Percentiles rank a stretch among this genome's conserved stretches.
Conservation (phyloP, 2,329 filamentous ascomycete species). For the Alternaria sp. region DNA sequence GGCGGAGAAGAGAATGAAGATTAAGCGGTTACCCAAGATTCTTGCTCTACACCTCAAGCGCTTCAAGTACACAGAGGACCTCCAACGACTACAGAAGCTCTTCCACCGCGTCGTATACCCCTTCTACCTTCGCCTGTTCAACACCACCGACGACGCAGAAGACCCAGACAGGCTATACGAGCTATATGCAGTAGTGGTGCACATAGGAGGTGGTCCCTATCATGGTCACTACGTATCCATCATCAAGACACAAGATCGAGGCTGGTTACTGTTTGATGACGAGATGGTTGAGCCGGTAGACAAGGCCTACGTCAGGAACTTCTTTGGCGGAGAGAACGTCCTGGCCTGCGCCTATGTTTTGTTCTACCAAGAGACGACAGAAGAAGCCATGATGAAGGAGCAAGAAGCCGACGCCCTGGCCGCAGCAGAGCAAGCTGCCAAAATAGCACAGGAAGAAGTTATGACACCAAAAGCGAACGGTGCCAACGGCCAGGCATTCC, state of each 20-base stretch:
- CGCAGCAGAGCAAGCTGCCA: slow-evolving; percentile 48
- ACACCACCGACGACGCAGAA: slow-evolving; percentile 93
- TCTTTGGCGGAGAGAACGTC: slow-evolving; percentile 87
- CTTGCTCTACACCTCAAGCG: slow-evolving; percentile 92
- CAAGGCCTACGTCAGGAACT: slow-evolving; percentile 94
- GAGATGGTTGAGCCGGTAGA: slow-evolving; percentile 99
- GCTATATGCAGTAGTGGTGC: slow-evolving; percentile 94
- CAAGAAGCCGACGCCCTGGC: slow-evolving; percentile 78
- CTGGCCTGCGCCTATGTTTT: slow-evolving; percentile 95
- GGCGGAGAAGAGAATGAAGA: slow-evolving; percentile 99
- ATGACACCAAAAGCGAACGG: slow-evolving; percentile 61
- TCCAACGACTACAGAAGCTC: slow-evolving; percentile 91
- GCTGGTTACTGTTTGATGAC: slow-evolving; percentile 96
- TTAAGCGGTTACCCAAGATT: slow-evolving; percentile 91
- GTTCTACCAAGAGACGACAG: slow-evolving; percentile 92
- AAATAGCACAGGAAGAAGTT: slow-evolving; percentile 64
- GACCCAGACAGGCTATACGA: slow-evolving; percentile 95
- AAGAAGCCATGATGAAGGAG: slow-evolving; percentile 75
- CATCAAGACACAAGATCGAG: slow-evolving; percentile 94
- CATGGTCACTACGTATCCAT: slow-evolving; percentile 98
- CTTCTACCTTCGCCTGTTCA: slow-evolving; percentile 95
- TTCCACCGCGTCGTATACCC: slow-evolving; percentile 98
- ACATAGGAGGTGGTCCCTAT: slow-evolving; percentile 95
- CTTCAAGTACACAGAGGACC: slow-evolving; percentile 98
- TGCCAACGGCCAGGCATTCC: slow-evolving; percentile 46